Evolutionary conservation across 345 rosid genomes (phyloP).

Genomic region (Crucihimalaya himalaica): DNA sequence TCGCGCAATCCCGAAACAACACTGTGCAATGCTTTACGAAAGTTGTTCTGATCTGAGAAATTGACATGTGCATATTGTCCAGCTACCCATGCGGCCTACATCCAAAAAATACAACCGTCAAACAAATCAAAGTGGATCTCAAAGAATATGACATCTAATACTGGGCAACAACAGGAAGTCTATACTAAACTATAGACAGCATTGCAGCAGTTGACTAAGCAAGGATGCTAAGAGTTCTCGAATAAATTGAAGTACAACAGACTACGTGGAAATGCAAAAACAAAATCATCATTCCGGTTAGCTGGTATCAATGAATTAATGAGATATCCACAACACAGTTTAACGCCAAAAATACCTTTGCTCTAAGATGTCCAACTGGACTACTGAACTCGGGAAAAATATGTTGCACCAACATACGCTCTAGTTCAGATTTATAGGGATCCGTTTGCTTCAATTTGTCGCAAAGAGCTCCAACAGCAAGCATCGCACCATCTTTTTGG

Average conservation of each 20-base stretch:
- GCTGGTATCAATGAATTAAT: slow-evolving; percentile 3
- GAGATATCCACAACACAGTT: slow-evolving; percentile 22
- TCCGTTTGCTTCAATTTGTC: slow-evolving; percentile 95
- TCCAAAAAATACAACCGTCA: slow-evolving; percentile 1
- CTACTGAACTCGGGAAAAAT: slow-evolving; percentile 89
- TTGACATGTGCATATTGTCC: slow-evolving; percentile 87
- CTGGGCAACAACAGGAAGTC: slow-evolving; percentile 19
- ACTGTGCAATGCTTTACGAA: slow-evolving; percentile 72
- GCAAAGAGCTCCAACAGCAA: slow-evolving; percentile 97
- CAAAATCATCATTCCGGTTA: background rate
- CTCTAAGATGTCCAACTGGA: slow-evolving; percentile 91
- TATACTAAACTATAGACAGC: background rate
- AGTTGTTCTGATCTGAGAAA: slow-evolving; percentile 80
- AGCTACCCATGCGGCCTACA: slow-evolving; percentile 95
- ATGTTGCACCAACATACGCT: slow-evolving; percentile 87
- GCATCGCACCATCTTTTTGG: slow-evolving; percentile 97
- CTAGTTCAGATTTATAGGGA: slow-evolving; percentile 88
- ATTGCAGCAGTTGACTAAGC: background rate
- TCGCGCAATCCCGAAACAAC: slow-evolving; percentile 88
- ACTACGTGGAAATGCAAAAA: slow-evolving; percentile 17
- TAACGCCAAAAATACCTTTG: slow-evolving; percentile 58
- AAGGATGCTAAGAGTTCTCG: slow-evolving; percentile 12
- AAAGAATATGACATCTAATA: background rate
- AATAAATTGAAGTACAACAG: slow-evolving; percentile 6
- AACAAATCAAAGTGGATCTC: slow-evolving; percentile 1